Conservation (phyloP, 2,329 filamentous ascomycete genomes). For the Penicillium sp. region DNA sequence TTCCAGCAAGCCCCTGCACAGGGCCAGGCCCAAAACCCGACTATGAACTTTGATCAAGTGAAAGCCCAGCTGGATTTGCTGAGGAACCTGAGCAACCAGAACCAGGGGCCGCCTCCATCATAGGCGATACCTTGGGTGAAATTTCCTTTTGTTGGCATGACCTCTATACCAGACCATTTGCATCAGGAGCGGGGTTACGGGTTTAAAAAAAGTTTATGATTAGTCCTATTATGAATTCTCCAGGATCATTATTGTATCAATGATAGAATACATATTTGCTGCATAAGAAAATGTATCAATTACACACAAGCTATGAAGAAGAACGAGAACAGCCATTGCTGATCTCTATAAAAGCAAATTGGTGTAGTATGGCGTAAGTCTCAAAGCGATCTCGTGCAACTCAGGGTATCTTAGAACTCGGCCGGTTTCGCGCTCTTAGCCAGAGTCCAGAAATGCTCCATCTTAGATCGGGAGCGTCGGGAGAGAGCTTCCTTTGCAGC, state of each 20-base stretch:
- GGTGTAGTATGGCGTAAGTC: not conserved
- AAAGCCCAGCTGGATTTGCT: constrained; percentile 41
- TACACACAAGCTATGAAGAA: constrained; percentile 3
- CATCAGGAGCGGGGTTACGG: constrained; percentile 21
- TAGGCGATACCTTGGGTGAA: constrained; percentile 14
- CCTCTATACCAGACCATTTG: constrained; percentile 18
- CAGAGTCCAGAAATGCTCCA: constrained; percentile 92
- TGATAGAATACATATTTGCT: constrained; percentile 16
- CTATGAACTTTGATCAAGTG: constrained; percentile 39
- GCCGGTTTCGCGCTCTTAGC: constrained; percentile 61
- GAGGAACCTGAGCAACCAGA: constrained; percentile 34
- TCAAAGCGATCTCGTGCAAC: not conserved
- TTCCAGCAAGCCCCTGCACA: constrained; percentile 25
- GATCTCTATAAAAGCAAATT: not conserved
- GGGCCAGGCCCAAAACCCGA: constrained; percentile 23
- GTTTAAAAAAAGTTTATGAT: constrained; percentile 6
- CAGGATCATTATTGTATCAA: constrained; percentile 1
- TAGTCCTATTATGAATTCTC: constrained; percentile 3
- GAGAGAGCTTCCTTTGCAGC: constrained; percentile 76
- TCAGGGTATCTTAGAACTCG: constrained; percentile 20
- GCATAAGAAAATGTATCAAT: constrained; percentile 3
- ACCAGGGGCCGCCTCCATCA: constrained; percentile 29
- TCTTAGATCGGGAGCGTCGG: constrained; percentile 70
- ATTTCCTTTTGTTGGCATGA: constrained; percentile 10
- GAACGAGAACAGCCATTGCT: constrained; percentile 1